phyloP scores from a whole-genome alignment of 2,329 filamentous ascomycete species.

The Fusarium chaquense region DNA sequence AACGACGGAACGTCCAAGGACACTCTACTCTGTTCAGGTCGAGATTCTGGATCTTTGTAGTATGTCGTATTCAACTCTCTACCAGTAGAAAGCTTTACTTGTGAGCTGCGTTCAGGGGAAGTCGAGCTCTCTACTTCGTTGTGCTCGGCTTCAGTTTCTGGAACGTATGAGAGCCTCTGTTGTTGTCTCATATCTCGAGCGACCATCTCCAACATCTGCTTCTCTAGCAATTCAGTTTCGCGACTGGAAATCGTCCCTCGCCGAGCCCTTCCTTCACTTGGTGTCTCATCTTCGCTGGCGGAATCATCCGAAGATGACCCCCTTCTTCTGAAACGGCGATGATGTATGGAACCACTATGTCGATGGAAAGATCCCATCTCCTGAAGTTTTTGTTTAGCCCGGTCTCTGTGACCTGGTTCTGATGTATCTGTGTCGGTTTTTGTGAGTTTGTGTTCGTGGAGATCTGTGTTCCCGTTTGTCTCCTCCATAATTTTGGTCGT shows the following conservation, averaged over 20 bases:
- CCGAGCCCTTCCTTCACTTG: slow-evolving; percentile 52
- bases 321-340: slow-evolving; percentile 63
- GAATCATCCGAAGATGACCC: slow-evolving; percentile 69
- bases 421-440: slow-evolving; percentile 57
- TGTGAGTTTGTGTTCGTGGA: slow-evolving; percentile 38
- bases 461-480: slow-evolving; percentile 38
- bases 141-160: slow-evolving; percentile 51
- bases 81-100: slow-evolving; percentile 49
- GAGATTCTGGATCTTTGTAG: slow-evolving; percentile 56
- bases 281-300: slow-evolving; percentile 64
- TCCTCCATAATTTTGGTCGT: slow-evolving; percentile 45
- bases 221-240: slow-evolving; percentile 66
- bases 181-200: slow-evolving; percentile 62
- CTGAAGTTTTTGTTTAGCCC: slow-evolving; percentile 71
- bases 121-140: slow-evolving; percentile 52
- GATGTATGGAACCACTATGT: slow-evolving; percentile 62
- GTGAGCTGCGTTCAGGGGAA: slow-evolving; percentile 49
- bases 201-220: slow-evolving; percentile 72
- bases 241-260: slow-evolving; percentile 62
- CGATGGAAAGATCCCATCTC: slow-evolving; percentile 66
- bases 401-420: slow-evolving; percentile 67
- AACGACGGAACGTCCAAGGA: slow-evolving; percentile 41
- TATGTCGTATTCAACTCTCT: slow-evolving; percentile 56
- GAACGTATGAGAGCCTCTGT: slow-evolving; percentile 53
- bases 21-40: slow-evolving; percentile 38